Base-by-base conservation (phyloP, 2,329 filamentous ascomycete species). In the Dothistroma pini region DNA sequence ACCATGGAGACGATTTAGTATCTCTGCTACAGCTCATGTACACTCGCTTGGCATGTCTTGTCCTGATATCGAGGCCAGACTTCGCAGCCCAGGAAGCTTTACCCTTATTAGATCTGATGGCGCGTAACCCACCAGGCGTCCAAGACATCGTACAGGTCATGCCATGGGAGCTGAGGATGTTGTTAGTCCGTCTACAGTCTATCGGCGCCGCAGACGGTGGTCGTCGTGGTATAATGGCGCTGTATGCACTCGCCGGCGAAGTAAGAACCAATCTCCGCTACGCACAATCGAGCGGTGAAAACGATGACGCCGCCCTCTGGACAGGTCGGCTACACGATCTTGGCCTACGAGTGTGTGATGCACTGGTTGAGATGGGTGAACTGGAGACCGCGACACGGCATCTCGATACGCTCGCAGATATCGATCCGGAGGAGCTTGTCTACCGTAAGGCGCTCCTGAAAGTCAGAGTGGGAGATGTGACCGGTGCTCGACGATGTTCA, bases 301-400 rank as follows among this genome's bases (percentile, higher is more conserved):
- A 85, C 22, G 78, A 81, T 16, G 79, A 84, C 7, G 79, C 81
- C n/a, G 78, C 82, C 65, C 68, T 89, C 6, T 97, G 93, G 93
- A 86, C 84, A 66, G 76, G 77, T 0, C 79, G 93, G 29, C 80
- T 97, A 0, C 78, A 81, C 1, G 92, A 97, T 64, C 80, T 97
- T 2, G 93, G 92, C 0, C 80, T 87, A 29, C 75, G 83, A 54
- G 83, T 83, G 6, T 83, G 83, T 19, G 85, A 85, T 70, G 87
- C 88, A 0, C 77, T 95, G 31, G 82, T 93, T 6, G 90, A 95
- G 74, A 96, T 97, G 87, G 91, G 91, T 9, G 93, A 99, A 72
- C 74, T 96, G 0, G 86, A 89, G 2, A 91, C 90, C 4, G 95
- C 93, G 0, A 86, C 83, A 0, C 80, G 88, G 32, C 91, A 96